Percentiles rank a stretch among this genome's conserved stretches.
phyloP scores from a whole-genome alignment of 768 basidiomycete species.

The Suillus fuscotomentosus region DNA sequence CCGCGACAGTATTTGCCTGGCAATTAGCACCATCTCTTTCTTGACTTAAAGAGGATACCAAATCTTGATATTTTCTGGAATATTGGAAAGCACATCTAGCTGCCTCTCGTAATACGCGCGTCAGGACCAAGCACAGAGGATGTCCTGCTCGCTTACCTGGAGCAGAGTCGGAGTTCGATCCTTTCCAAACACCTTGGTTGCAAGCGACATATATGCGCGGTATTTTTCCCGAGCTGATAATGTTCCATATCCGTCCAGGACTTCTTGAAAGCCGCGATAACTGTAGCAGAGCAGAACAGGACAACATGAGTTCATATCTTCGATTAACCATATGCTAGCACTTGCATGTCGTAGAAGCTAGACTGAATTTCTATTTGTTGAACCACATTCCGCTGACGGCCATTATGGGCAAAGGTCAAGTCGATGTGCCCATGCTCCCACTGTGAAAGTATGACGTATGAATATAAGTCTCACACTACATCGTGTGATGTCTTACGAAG shows the following conservation, averaged over 20 bases:
- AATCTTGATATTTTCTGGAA: background rate
- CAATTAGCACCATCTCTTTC: background rate
- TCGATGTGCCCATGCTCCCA: background rate
- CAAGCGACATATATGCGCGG: slow-evolving; percentile 3
- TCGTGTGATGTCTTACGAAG: background rate
- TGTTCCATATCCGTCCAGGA: background rate
- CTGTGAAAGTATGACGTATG: background rate
- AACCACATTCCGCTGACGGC: background rate
- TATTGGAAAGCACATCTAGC: background rate
- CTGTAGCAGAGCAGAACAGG: background rate
- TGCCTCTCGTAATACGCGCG: background rate
- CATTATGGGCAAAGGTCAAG: background rate
- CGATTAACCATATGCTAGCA: too few species aligned
- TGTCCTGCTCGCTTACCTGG: background rate
- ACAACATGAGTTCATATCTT: background rate
- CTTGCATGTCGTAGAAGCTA: background rate
- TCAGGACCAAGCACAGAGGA: background rate
- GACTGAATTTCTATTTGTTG: background rate
- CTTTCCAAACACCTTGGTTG: background rate
- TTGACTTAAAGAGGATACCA: background rate
- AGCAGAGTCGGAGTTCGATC: background rate
- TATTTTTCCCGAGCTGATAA: background rate
- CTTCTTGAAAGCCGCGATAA: background rate
- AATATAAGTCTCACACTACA: background rate
- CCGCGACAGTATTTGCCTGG: too few species aligned